phyloP scores from a whole-genome alignment of 139 green algal genomes.

The Nannochloris sp. region DNA sequence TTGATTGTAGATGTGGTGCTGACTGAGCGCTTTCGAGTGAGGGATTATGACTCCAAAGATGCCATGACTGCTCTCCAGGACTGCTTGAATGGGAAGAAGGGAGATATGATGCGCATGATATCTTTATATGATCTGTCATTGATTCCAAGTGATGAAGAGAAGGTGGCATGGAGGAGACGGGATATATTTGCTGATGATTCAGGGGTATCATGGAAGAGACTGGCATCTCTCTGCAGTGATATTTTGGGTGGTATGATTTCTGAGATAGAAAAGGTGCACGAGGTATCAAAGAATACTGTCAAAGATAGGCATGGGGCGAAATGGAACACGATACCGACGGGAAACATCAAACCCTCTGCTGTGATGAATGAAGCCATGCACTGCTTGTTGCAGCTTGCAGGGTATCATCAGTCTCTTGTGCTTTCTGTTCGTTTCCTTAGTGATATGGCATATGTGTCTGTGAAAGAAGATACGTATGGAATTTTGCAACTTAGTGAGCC shows the following conservation, averaged over 20 bases:
- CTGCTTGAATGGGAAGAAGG: constrained; percentile 9
- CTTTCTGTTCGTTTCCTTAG: constrained; percentile 10
- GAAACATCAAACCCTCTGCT: neutral
- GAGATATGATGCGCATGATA: constrained; percentile 16
- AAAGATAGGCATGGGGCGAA: neutral
- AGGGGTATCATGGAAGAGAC: constrained; percentile 25
- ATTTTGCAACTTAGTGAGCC: constrained; percentile 21
- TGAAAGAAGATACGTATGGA: constrained; percentile 22
- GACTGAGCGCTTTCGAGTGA: constrained; percentile 25
- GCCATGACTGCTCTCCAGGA: constrained; percentile 11
- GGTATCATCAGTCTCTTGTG: constrained; percentile 1
- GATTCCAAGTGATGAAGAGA: constrained; percentile 13
- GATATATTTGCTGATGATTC: constrained; percentile 38
- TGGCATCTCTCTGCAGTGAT: constrained; percentile 15
- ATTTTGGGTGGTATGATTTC: constrained; percentile 8
- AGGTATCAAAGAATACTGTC: neutral
- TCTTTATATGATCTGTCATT: constrained; percentile 24
- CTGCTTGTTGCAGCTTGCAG: neutral
- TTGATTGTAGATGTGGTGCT: constrained; percentile 32
- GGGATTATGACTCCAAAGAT: constrained; percentile 20
- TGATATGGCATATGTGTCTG: constrained; percentile 7
- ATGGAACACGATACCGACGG: constrained; percentile 5
- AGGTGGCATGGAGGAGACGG: constrained; percentile 6
- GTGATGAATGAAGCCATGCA: constrained; percentile 6
- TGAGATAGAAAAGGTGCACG: neutral